Percentiles rank a stretch among this genome's conserved stretches.
phyloP scores from a whole-genome alignment of 2,329 filamentous ascomycete species.

The Aspergillus sp. region DNA sequence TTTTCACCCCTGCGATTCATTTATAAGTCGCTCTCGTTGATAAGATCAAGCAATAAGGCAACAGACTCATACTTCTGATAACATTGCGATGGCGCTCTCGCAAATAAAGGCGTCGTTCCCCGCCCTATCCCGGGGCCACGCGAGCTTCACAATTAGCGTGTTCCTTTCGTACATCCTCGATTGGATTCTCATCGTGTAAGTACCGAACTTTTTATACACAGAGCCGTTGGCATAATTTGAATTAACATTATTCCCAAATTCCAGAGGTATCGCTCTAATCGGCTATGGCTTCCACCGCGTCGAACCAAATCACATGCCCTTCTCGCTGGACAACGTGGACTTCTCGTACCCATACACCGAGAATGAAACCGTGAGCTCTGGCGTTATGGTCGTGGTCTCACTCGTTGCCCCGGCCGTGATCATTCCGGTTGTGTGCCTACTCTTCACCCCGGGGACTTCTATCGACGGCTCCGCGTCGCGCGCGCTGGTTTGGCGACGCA shows the following conservation, averaged over 20 bases:
- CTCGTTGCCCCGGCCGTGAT: slow-evolving; percentile 65
- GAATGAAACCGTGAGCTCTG: slow-evolving; percentile 70
- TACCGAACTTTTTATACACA: not conserved
- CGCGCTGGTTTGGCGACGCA: slow-evolving; percentile 70
- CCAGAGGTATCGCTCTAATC: slow-evolving; percentile 56
- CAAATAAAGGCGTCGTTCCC: not conserved
- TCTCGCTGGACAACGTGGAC: slow-evolving; percentile 69
- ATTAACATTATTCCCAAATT: slow-evolving; percentile 12
- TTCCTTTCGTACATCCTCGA: slow-evolving; percentile 69
- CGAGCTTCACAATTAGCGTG: slow-evolving; percentile 49
- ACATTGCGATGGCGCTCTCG: not conserved
- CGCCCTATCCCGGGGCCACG: slow-evolving; percentile 9
- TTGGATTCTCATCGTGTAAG: slow-evolving; percentile 65
- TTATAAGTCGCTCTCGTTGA: not conserved
- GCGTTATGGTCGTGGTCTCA: slow-evolving; percentile 63
- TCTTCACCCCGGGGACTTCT: slow-evolving; percentile 70
- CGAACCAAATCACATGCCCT: slow-evolving; percentile 67
- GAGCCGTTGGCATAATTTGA: too few relatives aligned
- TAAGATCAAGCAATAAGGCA: not conserved
- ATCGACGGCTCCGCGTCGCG: slow-evolving; percentile 63
- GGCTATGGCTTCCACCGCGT: slow-evolving; percentile 60
- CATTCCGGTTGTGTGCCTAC: slow-evolving; percentile 66
- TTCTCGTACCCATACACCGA: slow-evolving; percentile 76
- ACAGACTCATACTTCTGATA: not conserved
- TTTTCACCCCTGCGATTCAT: not conserved